phyloP scores from a whole-genome alignment of 2,329 filamentous ascomycete genomes.

The Monosporascus sp. region DNA sequence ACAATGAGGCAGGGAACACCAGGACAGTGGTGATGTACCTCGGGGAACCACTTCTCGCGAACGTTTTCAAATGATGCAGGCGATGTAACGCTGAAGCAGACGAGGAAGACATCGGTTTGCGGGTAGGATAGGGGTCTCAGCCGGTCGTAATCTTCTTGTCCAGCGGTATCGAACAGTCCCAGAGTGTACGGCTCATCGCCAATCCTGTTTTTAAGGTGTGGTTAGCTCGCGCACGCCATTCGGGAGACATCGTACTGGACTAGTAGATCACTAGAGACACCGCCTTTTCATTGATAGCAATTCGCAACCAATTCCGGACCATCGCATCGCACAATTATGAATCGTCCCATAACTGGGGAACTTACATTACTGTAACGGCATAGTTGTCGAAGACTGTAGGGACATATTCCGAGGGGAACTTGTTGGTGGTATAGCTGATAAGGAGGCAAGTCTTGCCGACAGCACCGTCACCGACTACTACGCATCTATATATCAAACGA shows the following conservation, averaged over 20 bases:
- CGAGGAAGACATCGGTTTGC: slow-evolving; percentile 96
- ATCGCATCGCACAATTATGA: no score
- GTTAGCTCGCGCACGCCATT: slow-evolving; percentile 4
- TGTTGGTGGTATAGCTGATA: slow-evolving; percentile 99
- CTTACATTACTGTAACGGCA: slow-evolving; percentile 98
- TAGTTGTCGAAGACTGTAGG: slow-evolving; percentile 99
- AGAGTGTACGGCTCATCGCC: slow-evolving; percentile 97
- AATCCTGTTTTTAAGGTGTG: slow-evolving; percentile 59
- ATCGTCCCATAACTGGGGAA: slow-evolving; percentile 20
- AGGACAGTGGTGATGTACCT: slow-evolving; percentile 97
- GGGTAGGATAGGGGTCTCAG: slow-evolving; percentile 95
- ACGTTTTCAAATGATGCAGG: slow-evolving; percentile 99
- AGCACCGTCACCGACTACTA: slow-evolving; percentile 98
- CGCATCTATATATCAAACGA: slow-evolving; percentile 60
- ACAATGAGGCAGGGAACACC: slow-evolving; percentile 97
- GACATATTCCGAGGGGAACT: slow-evolving; percentile 99
- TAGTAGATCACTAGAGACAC: neutral
- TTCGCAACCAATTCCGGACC: neutral
- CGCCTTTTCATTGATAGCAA: neutral
- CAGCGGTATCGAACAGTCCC: slow-evolving; percentile 95
- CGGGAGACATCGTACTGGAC: neutral
- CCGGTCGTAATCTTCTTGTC: slow-evolving; percentile 98
- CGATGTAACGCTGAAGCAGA: slow-evolving; percentile 97
- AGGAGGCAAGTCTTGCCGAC: slow-evolving; percentile 98
- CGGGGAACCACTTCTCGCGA: slow-evolving; percentile 97